Base-by-base conservation (phyloP, 106 monocot species). In the Hemerocallis citrina region DNA sequence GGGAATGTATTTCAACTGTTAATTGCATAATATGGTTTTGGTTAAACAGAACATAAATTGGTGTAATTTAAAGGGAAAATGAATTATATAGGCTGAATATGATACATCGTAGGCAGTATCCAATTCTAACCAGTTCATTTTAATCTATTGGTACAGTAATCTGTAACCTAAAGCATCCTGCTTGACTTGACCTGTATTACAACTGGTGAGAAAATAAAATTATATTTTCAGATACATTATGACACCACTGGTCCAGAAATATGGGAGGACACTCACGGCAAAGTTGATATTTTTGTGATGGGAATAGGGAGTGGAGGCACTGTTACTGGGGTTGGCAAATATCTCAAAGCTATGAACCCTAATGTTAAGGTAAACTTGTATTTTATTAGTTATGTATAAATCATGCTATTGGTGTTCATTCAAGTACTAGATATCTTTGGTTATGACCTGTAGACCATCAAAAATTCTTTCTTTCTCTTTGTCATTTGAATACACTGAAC, bases 221-320 rank as follows among this genome's bases (percentile, higher is more conserved):
- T 38, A 6, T 54, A 54, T 30, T 54, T 54, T 15, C 47, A 92
- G 92, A 61, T 87, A 25, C 92, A 92, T 64, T 92, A 67, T 71
- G 87, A 92, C 51, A 92, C 92, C 23, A 92, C 87, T 32, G 92
- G 91, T n/a, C 91, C 91, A 12, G 91, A 92, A 67, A 92, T 92
- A 52, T 92, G 91, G 91, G 80, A 92, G 30, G 87, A 87, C 39
- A 87, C 92, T 34, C 9, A 70, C 7, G 86, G 92, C 20, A 69
- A 87, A 72, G 92, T 92, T 0, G 92, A 92, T 41, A 80, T 92
- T 23, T 87, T 92, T 56, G 84, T 92, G n/a, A 84, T 84, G 83
- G 83, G 92, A 62, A 92, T 92, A 31, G 92, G 92, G 11, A 92
- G 83, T 49, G 92, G 92, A 10, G 92, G 92, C 24, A 92, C 92